These are phyloP conservation scores for Rhodotorula diobovata DNA, from an alignment of 768 basidiomycete genomes.

Conservation along the genomic window DNA sequence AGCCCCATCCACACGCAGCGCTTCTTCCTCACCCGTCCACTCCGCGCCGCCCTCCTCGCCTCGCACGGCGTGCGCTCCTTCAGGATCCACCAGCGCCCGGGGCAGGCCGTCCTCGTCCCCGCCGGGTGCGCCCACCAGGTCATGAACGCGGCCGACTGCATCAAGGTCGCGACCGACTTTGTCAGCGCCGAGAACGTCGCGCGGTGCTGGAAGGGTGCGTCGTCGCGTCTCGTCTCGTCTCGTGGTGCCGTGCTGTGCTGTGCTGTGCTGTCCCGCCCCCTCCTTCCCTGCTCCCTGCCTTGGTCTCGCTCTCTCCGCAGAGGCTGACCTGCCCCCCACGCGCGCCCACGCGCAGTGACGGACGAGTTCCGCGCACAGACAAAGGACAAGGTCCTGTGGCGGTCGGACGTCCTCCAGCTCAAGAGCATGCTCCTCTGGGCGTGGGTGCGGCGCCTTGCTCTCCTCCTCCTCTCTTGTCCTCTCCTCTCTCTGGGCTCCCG, in stretches of 20 bases:
- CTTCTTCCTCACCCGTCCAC: slow-evolving; percentile 69
- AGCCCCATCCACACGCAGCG: slow-evolving; percentile 82
- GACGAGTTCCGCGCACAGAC: slow-evolving; percentile 78
- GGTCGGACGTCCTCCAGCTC: slow-evolving; percentile 86
- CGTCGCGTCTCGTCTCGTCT: too few relatives aligned
- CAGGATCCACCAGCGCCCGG: slow-evolving; percentile 81
- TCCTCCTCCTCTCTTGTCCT: not conserved
- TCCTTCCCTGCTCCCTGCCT: not conserved
- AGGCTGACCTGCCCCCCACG: too few relatives aligned
- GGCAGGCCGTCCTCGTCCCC: slow-evolving; percentile 91
- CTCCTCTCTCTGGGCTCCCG: too few relatives aligned
- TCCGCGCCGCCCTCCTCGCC: slow-evolving; percentile 65
- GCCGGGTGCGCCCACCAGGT: slow-evolving; percentile 70
- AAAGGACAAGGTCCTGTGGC: slow-evolving; percentile 82
- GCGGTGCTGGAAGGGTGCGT: slow-evolving; percentile 62
- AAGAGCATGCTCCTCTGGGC: slow-evolving; percentile 92
- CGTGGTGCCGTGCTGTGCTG: too few relatives aligned
- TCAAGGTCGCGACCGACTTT: slow-evolving; percentile 93
- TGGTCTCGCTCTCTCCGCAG: not conserved
- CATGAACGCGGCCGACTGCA: slow-evolving; percentile 85
- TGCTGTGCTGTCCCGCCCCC: too few relatives aligned
- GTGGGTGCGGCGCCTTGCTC: slow-evolving; percentile 60
- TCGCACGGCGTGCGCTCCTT: slow-evolving; percentile 68
- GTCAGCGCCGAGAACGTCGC: slow-evolving; percentile 87
- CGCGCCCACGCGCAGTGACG: slow-evolving; percentile 57